Evolutionary conservation across 2,329 filamentous ascomycete species (phyloP).

Genomic region (Parastagonospora avenae): DNA sequence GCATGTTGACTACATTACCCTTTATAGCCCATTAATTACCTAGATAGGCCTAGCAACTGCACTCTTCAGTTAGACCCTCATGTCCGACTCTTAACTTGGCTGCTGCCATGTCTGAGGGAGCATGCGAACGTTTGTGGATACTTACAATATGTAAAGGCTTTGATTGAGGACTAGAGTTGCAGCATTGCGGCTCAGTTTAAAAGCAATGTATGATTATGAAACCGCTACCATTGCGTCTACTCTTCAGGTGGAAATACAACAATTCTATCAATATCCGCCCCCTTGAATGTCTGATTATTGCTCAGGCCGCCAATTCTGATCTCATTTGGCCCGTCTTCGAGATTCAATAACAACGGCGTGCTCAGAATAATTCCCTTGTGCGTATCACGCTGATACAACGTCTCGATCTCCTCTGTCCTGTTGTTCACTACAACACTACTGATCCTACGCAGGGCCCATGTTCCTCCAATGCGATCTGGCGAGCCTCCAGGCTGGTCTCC

Average conservation of each 20-base stretch:
- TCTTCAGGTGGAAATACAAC: constrained; percentile 64
- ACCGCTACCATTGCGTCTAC: constrained; percentile 3
- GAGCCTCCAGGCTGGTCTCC: constrained; percentile 59
- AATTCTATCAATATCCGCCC: constrained; percentile 64
- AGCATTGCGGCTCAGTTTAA: too few relatives aligned
- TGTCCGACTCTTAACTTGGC: too few relatives aligned
- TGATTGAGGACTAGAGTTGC: too few relatives aligned
- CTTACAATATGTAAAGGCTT: too few relatives aligned
- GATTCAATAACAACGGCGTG: constrained; percentile 59
- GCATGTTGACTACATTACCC: too few relatives aligned
- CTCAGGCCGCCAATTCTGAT: constrained; percentile 63
- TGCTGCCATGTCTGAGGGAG: too few relatives aligned
- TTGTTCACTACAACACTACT: constrained; percentile 65
- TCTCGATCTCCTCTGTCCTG: constrained; percentile 55
- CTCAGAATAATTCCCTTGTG: constrained; percentile 66
- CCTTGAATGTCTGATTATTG: constrained; percentile 63
- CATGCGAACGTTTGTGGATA: too few relatives aligned
- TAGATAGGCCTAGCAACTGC: too few relatives aligned
- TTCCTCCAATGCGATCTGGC: constrained; percentile 64
- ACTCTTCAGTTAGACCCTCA: too few relatives aligned
- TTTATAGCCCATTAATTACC: too few relatives aligned
- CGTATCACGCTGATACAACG: constrained; percentile 60
- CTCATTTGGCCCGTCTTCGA: constrained; percentile 62
- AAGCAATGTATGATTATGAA: too few relatives aligned
- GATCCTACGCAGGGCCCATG: constrained; percentile 65